A percentile compares a stretch with the other conserved stretches of the same genome.
phyloP scores from a whole-genome alignment of 495 filamentous ascomycete species.

The Pseudevernia furfuracea region DNA sequence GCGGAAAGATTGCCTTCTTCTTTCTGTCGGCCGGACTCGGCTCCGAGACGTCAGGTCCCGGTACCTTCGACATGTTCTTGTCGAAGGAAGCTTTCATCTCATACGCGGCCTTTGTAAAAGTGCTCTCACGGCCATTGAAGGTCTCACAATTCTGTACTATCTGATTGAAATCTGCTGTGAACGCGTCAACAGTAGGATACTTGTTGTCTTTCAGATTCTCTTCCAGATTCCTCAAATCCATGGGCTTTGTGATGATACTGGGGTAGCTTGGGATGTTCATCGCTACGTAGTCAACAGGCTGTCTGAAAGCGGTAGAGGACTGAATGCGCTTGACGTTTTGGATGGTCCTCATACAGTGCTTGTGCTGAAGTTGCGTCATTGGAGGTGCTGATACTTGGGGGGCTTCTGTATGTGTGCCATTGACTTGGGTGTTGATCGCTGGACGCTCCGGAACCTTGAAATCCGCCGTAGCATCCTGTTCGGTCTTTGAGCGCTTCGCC shows the following conservation, averaged over 20 bases:
- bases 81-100: conserved; percentile 55
- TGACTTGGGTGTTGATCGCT: conserved; percentile 28
- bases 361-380: conserved; percentile 52
- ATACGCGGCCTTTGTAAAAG: conserved; percentile 55
- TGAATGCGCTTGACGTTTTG: conserved; percentile 75
- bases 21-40: conserved; percentile 51
- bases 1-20: conserved; percentile 40
- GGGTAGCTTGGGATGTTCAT: conserved; percentile 66
- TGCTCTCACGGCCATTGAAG: conserved; percentile 78
- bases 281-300: conserved; percentile 63
- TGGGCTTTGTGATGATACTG: conserved; percentile 62
- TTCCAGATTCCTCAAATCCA: conserved; percentile 80
- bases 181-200: conserved; percentile 57
- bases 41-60: conserved; percentile 47
- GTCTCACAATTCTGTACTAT: conserved; percentile 65
- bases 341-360: conserved; percentile 46
- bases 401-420: conserved; percentile 10
- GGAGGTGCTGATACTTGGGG: conserved; percentile 24
- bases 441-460: conserved; percentile 37
- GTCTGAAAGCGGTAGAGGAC: conserved; percentile 60
- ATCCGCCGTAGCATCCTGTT: conserved; percentile 32
- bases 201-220: conserved; percentile 60
- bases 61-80: conserved; percentile 47
- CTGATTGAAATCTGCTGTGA: conserved; percentile 62
- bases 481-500: conserved; percentile 68